These are phyloP conservation scores for Russula abietina DNA, from an alignment of 768 basidiomycete genomes.

Conservation along the genomic window DNA sequence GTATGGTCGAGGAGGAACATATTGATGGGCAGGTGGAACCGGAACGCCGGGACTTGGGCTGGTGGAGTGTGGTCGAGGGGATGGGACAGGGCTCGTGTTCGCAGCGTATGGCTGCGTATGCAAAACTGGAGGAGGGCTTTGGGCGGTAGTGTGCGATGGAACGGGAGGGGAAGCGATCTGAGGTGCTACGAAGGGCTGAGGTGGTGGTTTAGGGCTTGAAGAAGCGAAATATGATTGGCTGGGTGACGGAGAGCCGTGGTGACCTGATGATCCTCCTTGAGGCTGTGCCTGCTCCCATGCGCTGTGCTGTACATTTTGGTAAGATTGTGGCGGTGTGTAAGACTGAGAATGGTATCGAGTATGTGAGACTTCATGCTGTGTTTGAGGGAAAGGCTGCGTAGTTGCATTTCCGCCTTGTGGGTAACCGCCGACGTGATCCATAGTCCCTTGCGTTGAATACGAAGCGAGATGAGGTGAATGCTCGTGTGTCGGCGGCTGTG, in stretches of 20 bases:
- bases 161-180: background rate
- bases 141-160: background rate
- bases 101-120: constrained; percentile 1
- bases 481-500: background rate
- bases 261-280: background rate
- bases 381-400: constrained; percentile 11
- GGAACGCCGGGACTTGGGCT: background rate
- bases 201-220: constrained; percentile 3
- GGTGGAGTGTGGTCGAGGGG: background rate
- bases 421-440: background rate
- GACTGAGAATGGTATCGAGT: background rate
- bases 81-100: background rate
- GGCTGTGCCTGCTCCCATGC: background rate
- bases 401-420: background rate
- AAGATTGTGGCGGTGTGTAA: background rate
- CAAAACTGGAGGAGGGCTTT: background rate
- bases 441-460: background rate
- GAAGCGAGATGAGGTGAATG: background rate
- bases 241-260: background rate
- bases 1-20: background rate
- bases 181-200: background rate
- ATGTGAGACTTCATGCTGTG: constrained; percentile 8
- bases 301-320: background rate
- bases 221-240: background rate
- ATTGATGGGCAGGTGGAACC: background rate